These are phyloP conservation scores for Scedosporium boydii DNA, from an alignment of 2,329 filamentous ascomycete genomes.

Conservation along the genomic window DNA sequence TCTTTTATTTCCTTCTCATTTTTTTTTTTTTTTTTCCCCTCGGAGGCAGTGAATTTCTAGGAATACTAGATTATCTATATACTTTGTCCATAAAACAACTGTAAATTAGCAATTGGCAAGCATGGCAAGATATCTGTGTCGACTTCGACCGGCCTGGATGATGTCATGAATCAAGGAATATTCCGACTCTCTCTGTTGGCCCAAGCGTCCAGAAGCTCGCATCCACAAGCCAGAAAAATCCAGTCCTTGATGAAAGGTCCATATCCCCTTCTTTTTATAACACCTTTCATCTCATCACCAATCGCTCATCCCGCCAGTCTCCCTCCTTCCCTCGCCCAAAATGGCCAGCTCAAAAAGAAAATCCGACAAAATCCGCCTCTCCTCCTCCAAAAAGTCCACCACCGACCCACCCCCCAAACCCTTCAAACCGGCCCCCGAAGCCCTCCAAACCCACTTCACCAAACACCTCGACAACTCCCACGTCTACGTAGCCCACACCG, in stretches of 20 bases:
- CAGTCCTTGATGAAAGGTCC: background rate
- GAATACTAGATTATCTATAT: too few species aligned
- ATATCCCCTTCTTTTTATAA: background rate
- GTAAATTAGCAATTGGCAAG: background rate
- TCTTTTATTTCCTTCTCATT: background rate
- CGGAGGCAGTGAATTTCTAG: too few species aligned
- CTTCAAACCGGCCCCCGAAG: conserved; percentile 56
- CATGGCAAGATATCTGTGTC: too few species aligned
- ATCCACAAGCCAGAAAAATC: background rate
- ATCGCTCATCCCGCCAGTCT: background rate
- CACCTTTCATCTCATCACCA: background rate
- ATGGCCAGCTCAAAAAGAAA: conserved; percentile 22
- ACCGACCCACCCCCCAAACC: conserved; percentile 33
- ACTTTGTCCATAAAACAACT: background rate
- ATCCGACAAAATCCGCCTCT: conserved; percentile 20
- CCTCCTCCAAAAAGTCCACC: conserved; percentile 8
- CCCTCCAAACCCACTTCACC: conserved; percentile 53
- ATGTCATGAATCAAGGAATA: background rate
- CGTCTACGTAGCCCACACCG: conserved; percentile 80
- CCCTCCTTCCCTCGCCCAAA: background rate
- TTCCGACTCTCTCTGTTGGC: background rate
- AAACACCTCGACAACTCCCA: conserved; percentile 55
- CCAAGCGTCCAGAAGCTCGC: conserved; percentile 1
- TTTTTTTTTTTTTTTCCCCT: too few species aligned
- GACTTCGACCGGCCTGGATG: background rate